These are phyloP conservation scores for Cryptosporidium parvum DNA, from an alignment of 169 alveolate genomes.

Conservation along the genomic window DNA sequence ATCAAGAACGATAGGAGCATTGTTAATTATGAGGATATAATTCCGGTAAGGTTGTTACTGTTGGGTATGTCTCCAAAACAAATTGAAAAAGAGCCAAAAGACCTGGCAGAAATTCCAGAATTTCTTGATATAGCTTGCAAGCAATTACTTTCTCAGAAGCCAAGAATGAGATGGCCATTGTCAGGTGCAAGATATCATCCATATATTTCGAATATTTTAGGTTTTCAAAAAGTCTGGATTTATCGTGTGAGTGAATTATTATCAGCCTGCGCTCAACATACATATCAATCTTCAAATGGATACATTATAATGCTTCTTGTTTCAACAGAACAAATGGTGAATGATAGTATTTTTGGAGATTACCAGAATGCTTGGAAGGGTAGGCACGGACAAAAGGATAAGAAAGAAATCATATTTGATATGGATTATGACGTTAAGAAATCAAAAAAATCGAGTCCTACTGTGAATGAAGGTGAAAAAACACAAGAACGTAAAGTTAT, in stretches of 20 bases:
- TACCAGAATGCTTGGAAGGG: conserved; percentile 64
- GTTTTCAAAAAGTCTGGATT: conserved; percentile 67
- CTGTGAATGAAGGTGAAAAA: not conserved
- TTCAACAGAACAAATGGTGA: conserved; percentile 60
- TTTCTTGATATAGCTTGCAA: conserved; percentile 66
- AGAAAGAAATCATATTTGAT: conserved; percentile 20
- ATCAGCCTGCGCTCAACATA: conserved; percentile 67
- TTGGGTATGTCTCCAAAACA: conserved; percentile 73
- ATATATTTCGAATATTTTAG: conserved; percentile 49
- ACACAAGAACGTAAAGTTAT: not conserved
- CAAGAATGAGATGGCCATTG: conserved; percentile 75
- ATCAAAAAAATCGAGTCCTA: not conserved
- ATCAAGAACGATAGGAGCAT: conserved; percentile 42
- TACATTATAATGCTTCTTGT: conserved; percentile 38
- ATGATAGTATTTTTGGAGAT: conserved; percentile 52
- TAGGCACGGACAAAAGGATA: conserved; percentile 4
- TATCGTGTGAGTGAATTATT: conserved; percentile 37
- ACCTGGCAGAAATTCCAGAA: conserved; percentile 65
- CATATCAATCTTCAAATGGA: conserved; percentile 68
- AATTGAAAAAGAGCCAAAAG: conserved; percentile 53
- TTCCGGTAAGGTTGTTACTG: conserved; percentile 52
- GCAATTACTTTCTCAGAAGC: conserved; percentile 54
- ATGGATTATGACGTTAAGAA: conserved; percentile 8
- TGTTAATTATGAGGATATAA: conserved; percentile 48
- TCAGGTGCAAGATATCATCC: conserved; percentile 73